Evolutionary conservation across 2,329 filamentous ascomycete genomes (phyloP), one percentile per base, ranked within the genome.

Genomic region (Penicillium sp.): DNA sequence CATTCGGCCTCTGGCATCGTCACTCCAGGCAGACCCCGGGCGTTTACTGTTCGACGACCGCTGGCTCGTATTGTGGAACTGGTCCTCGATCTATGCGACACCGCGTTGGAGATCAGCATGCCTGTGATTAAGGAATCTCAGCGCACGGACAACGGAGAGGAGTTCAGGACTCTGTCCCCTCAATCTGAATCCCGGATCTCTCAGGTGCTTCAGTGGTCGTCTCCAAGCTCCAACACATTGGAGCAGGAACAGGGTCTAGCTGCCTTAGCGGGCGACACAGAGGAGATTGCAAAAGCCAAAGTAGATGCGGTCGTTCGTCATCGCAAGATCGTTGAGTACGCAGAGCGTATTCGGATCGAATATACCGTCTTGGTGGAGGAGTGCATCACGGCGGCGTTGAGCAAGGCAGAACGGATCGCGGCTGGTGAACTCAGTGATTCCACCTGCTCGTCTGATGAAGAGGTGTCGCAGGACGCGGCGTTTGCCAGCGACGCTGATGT

Each of bases 191-290:
- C 91, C 44, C 88, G 94, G 35, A 96, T 98, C 67, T 90, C 91
- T 1, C 95, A 99, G 75, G 93, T 99, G 6, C 76, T 96, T 66
- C 92, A 97, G 73, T 99, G 96, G 95, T 92, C 96, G 70, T 96
- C 94, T 5, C 95, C 95, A 0, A 93, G 91, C 68, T 90, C 89
- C 51, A 94, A 94, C 69, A 95, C 92, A 0, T 78, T 96, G 16
- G 95, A 99, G 62, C 92, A 97, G 73, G 94, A 98, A 72, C 91
- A 96, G 70, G 95, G 95, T 0, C 80, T 99, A 24, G 89, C 92
- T 39, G 76, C 92, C 27, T 80, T 99, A n/a, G 96, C 92, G 72
- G 85, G 90, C 14, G 95, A 99, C 71, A 98, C 93, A 0, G 92
- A 95, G 73, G 88, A 85, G 69, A 85, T 92, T 40, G 90, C 93